Conservation (phyloP, 768 basidiomycete genomes). For the Hortiboletus flavorubellus region DNA sequence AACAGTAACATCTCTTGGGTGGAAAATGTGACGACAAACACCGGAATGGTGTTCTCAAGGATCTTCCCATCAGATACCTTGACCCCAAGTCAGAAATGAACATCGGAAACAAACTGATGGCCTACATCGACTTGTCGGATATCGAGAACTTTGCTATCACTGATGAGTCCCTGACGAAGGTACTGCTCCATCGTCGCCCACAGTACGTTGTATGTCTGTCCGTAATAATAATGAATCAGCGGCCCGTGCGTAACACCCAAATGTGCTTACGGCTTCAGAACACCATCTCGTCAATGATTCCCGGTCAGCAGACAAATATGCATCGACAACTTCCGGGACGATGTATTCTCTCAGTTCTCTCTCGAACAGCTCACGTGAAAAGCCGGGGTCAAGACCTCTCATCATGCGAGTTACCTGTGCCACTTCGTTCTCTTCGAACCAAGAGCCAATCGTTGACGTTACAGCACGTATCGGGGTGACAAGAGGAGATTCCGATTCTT, state of each 20-base stretch:
- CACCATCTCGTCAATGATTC: slow-evolving; percentile 89
- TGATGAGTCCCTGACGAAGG: slow-evolving; percentile 83
- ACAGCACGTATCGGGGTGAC: slow-evolving; percentile 78
- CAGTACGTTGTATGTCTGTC: slow-evolving; percentile 92
- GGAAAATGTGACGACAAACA: slow-evolving; percentile 86
- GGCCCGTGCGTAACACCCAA: background rate
- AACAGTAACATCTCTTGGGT: slow-evolving; percentile 95
- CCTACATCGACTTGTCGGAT: slow-evolving; percentile 96
- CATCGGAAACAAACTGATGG: slow-evolving; percentile 8
- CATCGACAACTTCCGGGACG: slow-evolving; percentile 95
- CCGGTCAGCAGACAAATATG: slow-evolving; percentile 87
- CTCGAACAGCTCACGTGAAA: slow-evolving; percentile 83
- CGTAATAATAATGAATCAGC: background rate
- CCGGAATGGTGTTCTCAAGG: slow-evolving; percentile 84
- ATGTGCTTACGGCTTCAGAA: slow-evolving; percentile 79
- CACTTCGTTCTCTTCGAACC: slow-evolving; percentile 97
- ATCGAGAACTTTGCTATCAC: slow-evolving; percentile 92
- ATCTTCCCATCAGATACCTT: slow-evolving; percentile 86
- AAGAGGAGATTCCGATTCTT: slow-evolving; percentile 92
- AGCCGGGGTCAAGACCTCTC: slow-evolving; percentile 83
- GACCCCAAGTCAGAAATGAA: slow-evolving; percentile 2
- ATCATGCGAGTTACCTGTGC: slow-evolving; percentile 91
- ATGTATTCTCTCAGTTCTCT: slow-evolving; percentile 94
- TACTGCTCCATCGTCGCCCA: slow-evolving; percentile 98
- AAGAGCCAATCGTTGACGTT: slow-evolving; percentile 80